Conservation (phyloP, 352 stramenopile species). For the Globisporangium sylvaticum region DNA sequence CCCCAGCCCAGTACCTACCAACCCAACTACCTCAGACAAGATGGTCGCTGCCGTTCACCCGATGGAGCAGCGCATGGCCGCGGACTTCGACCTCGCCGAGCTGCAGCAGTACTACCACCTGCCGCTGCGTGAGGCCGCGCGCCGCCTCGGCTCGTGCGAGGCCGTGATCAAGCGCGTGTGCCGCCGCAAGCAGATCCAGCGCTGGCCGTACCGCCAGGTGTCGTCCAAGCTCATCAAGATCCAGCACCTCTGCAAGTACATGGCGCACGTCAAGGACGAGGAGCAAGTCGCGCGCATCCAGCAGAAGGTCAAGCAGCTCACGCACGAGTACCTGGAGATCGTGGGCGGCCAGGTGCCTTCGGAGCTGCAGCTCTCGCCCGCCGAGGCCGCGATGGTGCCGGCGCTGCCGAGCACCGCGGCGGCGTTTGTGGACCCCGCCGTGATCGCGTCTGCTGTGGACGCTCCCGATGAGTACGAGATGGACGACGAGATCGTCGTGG, state of each 20-base stretch:
- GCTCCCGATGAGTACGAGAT: slow-evolving; percentile 41
- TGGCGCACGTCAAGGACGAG: slow-evolving; percentile 67
- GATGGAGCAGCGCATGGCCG: slow-evolving; percentile 34
- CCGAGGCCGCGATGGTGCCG: slow-evolving; percentile 49
- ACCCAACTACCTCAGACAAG: background rate
- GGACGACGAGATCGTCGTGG: slow-evolving; percentile 34
- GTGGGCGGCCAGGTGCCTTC: slow-evolving; percentile 71
- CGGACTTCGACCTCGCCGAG: slow-evolving; percentile 76
- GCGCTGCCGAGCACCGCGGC: slow-evolving; percentile 36
- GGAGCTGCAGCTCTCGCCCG: slow-evolving; percentile 58
- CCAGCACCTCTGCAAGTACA: slow-evolving; percentile 83
- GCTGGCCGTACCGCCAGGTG: slow-evolving; percentile 84
- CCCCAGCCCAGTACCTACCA: background rate
- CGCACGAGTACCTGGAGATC: slow-evolving; percentile 74
- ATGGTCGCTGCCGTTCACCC: slow-evolving; percentile 14
- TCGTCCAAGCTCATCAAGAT: slow-evolving; percentile 86
- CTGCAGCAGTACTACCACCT: slow-evolving; percentile 86
- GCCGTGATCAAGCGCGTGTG: slow-evolving; percentile 82
- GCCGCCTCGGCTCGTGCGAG: slow-evolving; percentile 70
- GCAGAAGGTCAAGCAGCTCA: slow-evolving; percentile 76
- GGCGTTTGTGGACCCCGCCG: slow-evolving; percentile 43
- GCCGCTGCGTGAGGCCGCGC: slow-evolving; percentile 71
- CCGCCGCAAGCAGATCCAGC: slow-evolving; percentile 72
- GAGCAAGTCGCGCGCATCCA: slow-evolving; percentile 72
- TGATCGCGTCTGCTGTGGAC: slow-evolving; percentile 47